Base-by-base conservation (phyloP, 768 basidiomycete genomes). In the Cystofilobasidium macerans region DNA sequence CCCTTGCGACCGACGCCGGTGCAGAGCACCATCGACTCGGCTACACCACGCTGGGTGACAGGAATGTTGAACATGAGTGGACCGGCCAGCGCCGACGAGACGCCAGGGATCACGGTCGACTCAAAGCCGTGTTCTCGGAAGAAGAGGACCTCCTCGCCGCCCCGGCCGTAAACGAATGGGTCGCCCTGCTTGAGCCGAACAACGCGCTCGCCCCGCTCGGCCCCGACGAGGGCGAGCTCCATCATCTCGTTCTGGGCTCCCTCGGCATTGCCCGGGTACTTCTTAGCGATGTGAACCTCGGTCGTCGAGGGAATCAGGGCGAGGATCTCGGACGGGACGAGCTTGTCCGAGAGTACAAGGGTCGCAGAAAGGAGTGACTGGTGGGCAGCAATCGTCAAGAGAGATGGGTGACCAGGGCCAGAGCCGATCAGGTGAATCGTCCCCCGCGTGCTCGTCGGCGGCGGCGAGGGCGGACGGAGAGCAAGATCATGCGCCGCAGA, bases 131-230 rank as follows among this genome's bases (percentile, higher is more conserved):
- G 85, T 56, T 83, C 77, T 16, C 93, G 85, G 82, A 98, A 94
- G 78, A 87, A 90, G 26, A 94, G 80, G 0, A 97, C 84, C 76
- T 99, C 95, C 74, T 98, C 94, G 35, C 93, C 93, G 0, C 87
- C 87, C 28, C 95, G 85, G 3, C 89, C 95, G 73, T 95, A 99
- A 0, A 99, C 84, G 20, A 87, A 85, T 14, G 95, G 95, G 74
- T 99, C 95, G 16, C 95, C 95, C 80, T 98, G 95, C 78, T 99
- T 98, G 22, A 99, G 80, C 61, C 94, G 80, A 38, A 99, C 87
- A 30, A 99, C 93, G 8, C 84, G 86, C 67, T 90, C 77, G 0
- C 94, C 95, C 22, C 80, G 80, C 58, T 76, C 78, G 0, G 90
- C 93, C 16, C 85, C 91, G 36, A 86, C 87, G 12, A 97, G 78